Evolutionary conservation across 2,329 filamentous ascomycete species (phyloP).

Genomic region (Cladophialophora psammophila): DNA sequence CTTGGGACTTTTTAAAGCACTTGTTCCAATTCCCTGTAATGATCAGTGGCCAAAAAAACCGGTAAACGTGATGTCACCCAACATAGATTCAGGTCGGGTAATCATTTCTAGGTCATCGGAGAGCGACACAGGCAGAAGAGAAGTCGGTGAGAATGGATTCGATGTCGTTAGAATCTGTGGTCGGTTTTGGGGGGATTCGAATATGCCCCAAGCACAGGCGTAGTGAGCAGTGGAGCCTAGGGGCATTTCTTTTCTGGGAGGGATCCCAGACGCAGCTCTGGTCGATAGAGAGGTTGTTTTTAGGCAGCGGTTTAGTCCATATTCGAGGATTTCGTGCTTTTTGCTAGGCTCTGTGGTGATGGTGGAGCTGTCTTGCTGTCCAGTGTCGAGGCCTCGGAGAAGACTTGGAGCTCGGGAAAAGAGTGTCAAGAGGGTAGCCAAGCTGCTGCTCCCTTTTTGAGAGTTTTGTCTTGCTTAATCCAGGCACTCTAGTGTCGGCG

Average conservation of each 20-base stretch:
- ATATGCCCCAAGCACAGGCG: background rate
- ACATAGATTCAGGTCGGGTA: background rate
- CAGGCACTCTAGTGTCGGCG: constrained; percentile 11
- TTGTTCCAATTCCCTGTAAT: background rate
- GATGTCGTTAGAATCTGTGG: background rate
- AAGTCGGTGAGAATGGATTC: constrained; percentile 6
- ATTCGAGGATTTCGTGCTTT: constrained; percentile 8
- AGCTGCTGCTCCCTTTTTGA: constrained; percentile 3
- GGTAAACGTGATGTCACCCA: background rate
- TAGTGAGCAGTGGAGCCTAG: background rate
- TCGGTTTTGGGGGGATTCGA: background rate
- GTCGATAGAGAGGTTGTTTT: background rate
- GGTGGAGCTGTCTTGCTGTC: background rate
- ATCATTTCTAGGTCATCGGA: background rate
- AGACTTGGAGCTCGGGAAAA: constrained; percentile 2
- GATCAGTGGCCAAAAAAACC: background rate
- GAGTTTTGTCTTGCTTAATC: constrained; percentile 13
- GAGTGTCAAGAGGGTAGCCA: constrained; percentile 12
- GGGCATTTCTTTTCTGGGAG: background rate
- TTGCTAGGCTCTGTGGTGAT: background rate
- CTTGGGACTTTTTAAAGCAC: background rate
- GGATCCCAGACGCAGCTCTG: background rate
- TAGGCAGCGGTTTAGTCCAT: constrained; percentile 1
- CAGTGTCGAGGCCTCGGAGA: constrained; percentile 4
- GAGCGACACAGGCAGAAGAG: background rate